phyloP scores from a whole-genome alignment of 257 asterid species.

The Przewalskia tangutica region DNA sequence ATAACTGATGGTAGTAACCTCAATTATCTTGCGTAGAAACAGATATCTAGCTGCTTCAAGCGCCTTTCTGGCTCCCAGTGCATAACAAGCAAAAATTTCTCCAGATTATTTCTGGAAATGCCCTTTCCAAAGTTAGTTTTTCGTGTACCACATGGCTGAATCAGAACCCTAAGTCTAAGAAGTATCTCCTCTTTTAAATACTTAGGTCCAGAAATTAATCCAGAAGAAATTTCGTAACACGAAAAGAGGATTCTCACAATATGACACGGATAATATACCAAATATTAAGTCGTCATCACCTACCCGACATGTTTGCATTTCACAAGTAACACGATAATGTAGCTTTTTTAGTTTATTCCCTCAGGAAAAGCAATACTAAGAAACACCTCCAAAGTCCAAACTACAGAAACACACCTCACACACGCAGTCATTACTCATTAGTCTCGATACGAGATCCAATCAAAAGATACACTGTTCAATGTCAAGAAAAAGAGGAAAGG shows the following conservation, averaged over 20 bases:
- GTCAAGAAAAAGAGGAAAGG: background rate
- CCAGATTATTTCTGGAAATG: slow-evolving; percentile 2
- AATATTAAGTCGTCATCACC: background rate
- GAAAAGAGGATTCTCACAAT: background rate
- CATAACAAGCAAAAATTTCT: background rate
- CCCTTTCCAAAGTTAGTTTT: background rate
- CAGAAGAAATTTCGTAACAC: background rate
- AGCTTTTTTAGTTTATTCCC: background rate
- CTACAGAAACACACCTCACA: background rate
- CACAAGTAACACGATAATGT: background rate
- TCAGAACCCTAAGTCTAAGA: background rate
- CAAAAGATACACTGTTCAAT: background rate
- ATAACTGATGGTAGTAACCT: slow-evolving; percentile 1
- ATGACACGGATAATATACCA: background rate
- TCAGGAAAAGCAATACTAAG: background rate
- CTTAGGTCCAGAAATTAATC: background rate
- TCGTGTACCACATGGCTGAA: background rate
- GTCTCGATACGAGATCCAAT: background rate
- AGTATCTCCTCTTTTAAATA: background rate
- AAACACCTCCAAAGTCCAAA: background rate
- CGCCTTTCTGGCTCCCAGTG: background rate
- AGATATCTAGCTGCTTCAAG: background rate
- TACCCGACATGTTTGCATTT: background rate
- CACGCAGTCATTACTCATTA: background rate
- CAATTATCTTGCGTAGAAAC: background rate